A percentile compares a stretch with the other conserved stretches of the same genome.
Evolutionary conservation across 2,329 filamentous ascomycete species (phyloP).

Genomic region (Claviceps paspali): DNA sequence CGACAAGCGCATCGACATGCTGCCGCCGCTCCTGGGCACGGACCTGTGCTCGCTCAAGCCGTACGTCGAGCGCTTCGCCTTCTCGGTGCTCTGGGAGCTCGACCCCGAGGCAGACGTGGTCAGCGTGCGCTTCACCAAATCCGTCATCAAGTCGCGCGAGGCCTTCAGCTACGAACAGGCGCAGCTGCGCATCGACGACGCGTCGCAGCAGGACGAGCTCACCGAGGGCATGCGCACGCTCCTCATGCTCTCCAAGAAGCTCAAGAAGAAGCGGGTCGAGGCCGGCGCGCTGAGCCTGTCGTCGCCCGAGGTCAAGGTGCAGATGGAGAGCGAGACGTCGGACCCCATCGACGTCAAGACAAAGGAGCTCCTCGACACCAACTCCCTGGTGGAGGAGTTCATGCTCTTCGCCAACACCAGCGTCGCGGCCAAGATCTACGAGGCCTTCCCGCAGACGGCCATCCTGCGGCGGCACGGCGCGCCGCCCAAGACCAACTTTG

Average conservation of each 20-base stretch:
- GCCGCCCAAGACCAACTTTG: conserved; percentile 91
- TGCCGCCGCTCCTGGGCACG: conserved; percentile 89
- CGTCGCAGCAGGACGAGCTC: conserved; percentile 72
- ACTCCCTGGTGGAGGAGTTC: conserved; percentile 96
- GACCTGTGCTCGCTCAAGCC: conserved; percentile 94
- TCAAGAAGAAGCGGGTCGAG: conserved; percentile 91
- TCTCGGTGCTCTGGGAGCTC: conserved; percentile 80
- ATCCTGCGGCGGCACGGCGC: conserved; percentile 83
- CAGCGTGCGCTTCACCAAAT: conserved; percentile 82
- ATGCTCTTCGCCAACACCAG: conserved; percentile 97
- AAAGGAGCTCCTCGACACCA: conserved; percentile 85
- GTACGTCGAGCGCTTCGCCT: conserved; percentile 87
- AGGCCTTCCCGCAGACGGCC: conserved; percentile 87
- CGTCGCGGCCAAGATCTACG: conserved; percentile 80
- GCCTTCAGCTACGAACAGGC: conserved; percentile 97
- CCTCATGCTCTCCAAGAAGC: conserved; percentile 76
- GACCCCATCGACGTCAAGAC: conserved; percentile 95
- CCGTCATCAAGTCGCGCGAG: conserved; percentile 89
- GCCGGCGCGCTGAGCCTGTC: conserved; percentile 89
- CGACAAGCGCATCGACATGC: conserved; percentile 98
- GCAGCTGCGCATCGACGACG: conserved; percentile 84
- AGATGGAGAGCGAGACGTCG: conserved; percentile 88
- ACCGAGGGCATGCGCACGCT: conserved; percentile 80
- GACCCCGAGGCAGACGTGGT: conserved; percentile 74
- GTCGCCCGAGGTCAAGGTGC: conserved; percentile 93